Conservation (phyloP, 2,329 filamentous ascomycete species). For the Colletotrichum tofieldiae region DNA sequence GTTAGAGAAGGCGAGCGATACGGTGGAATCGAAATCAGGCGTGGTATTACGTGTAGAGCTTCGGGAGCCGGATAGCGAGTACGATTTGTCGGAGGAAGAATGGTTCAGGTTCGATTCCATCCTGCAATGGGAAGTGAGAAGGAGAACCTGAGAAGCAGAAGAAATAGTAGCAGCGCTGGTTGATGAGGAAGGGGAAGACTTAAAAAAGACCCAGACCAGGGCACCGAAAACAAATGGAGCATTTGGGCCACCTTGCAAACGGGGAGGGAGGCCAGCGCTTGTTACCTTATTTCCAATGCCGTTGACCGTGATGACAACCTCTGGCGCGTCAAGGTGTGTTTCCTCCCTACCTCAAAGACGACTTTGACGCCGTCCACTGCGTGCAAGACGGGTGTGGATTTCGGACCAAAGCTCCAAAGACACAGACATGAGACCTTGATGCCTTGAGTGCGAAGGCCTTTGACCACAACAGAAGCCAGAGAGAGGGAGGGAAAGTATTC, state of each 20-base stretch:
- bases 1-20: neutral
- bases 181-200: neutral
- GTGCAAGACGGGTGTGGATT: slow-evolving; percentile 11
- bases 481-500: slow-evolving; percentile 10
- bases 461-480: slow-evolving; percentile 9
- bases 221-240: slow-evolving; percentile 12
- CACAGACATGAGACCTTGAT: slow-evolving; percentile 29
- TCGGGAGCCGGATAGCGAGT: slow-evolving; percentile 28
- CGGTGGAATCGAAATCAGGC: slow-evolving; percentile 26
- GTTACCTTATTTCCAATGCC: slow-evolving; percentile 24
- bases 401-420: slow-evolving; percentile 35
- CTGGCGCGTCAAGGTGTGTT: slow-evolving; percentile 12
- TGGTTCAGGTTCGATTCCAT: slow-evolving; percentile 33
- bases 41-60: slow-evolving; percentile 39
- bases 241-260: slow-evolving; percentile 35
- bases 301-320: slow-evolving; percentile 34
- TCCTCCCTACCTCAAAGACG: slow-evolving; percentile 19
- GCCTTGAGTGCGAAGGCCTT: slow-evolving; percentile 27
- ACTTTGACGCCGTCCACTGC: slow-evolving; percentile 27
- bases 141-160: neutral
- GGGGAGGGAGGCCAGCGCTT: slow-evolving; percentile 29
- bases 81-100: slow-evolving; percentile 39
- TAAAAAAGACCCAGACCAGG: slow-evolving; percentile 13
- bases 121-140: slow-evolving; percentile 1
- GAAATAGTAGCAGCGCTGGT: neutral